Conservation (phyloP, 495 filamentous ascomycete species). For the Diplogelasinospora grovesii region DNA sequence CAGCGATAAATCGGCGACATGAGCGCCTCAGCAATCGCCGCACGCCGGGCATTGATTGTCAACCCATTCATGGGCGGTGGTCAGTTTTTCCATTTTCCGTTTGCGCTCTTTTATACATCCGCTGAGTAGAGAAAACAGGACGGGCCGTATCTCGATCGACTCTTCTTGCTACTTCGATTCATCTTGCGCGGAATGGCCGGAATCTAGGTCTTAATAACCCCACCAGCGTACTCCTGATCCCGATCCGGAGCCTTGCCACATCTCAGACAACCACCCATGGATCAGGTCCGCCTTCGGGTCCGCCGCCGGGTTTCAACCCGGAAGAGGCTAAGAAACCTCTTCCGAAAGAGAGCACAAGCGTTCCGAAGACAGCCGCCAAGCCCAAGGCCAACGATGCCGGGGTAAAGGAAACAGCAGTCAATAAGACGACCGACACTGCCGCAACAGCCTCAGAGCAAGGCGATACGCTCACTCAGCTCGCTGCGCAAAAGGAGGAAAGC, state of each 20-base stretch:
- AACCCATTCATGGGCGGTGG: conserved; percentile 46
- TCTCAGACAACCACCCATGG: conserved; percentile 51
- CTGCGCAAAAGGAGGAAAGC: conserved; percentile 28
- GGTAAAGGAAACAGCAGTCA: conserved; percentile 17
- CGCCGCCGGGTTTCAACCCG: conserved; percentile 90
- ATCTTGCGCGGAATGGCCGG: conserved; percentile 51
- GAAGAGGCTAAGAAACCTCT: conserved; percentile 87
- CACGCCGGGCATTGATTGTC: conserved; percentile 51
- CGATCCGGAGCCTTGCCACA: conserved; percentile 60
- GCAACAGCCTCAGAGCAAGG: conserved; percentile 22
- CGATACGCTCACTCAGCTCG: conserved; percentile 26
- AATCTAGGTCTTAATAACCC: conserved; percentile 54
- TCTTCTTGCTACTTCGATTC: conserved; percentile 40
- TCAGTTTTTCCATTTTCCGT: conserved; percentile 12
- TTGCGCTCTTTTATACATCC: too few relatives aligned
- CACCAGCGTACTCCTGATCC: conserved; percentile 60
- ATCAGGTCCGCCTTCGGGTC: conserved; percentile 48
- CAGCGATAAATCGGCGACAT: too few relatives aligned
- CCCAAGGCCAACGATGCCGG: conserved; percentile 22
- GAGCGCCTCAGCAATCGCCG: conserved; percentile 55
- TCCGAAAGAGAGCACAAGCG: conserved; percentile 38
- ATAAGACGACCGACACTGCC: conserved; percentile 26
- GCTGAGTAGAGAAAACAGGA: too few relatives aligned
- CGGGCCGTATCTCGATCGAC: conserved; percentile 31
- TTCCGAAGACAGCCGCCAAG: conserved; percentile 32